Evolutionary conservation across 2,329 filamentous ascomycete genomes (phyloP).

Genomic region (Fusarium stilboides): DNA sequence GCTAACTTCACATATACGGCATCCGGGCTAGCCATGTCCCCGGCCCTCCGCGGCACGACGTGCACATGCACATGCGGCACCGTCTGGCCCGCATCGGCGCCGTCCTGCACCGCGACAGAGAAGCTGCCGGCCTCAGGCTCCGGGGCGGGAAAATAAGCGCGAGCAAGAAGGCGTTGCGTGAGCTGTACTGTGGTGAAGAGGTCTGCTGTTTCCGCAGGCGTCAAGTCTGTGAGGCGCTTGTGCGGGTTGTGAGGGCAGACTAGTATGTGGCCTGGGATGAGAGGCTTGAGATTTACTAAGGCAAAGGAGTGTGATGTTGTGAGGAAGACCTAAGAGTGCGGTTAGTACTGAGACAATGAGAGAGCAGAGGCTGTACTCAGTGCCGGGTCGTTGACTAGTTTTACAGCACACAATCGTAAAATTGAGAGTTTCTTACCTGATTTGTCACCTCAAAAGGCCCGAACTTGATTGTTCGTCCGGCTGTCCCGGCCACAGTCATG

Average conservation of each 20-base stretch:
- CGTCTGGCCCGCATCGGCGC: conserved; percentile 90
- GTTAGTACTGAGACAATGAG: conserved; percentile 18
- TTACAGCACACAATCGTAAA: neutral
- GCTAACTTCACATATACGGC: conserved; percentile 88
- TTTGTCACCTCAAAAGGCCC: conserved; percentile 82
- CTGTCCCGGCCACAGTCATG: conserved; percentile 52
- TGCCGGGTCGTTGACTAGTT: no score
- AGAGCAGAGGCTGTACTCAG: neutral
- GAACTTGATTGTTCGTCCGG: conserved; percentile 69
- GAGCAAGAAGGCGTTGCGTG: conserved; percentile 81
- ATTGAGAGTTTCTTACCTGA: conserved; percentile 67
- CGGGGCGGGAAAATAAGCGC: conserved; percentile 68
- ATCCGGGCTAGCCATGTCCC: conserved; percentile 71
- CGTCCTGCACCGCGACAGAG: conserved; percentile 97
- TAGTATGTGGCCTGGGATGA: conserved; percentile 93
- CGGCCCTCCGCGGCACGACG: conserved; percentile 80
- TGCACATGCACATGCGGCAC: conserved; percentile 95
- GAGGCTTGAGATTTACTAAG: conserved; percentile 94
- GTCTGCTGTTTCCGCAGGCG: conserved; percentile 79
- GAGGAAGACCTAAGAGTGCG: conserved; percentile 82
- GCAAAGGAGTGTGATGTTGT: conserved; percentile 85
- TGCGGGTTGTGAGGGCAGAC: conserved; percentile 82
- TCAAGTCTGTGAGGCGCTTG: conserved; percentile 82
- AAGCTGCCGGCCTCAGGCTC: conserved; percentile 77
- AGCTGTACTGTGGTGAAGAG: conserved; percentile 90